A percentile compares a stretch with the other conserved stretches of the same genome.
phyloP scores from a whole-genome alignment of 1,284 basidiomycete genomes.

The Chalciporus sp. region DNA sequence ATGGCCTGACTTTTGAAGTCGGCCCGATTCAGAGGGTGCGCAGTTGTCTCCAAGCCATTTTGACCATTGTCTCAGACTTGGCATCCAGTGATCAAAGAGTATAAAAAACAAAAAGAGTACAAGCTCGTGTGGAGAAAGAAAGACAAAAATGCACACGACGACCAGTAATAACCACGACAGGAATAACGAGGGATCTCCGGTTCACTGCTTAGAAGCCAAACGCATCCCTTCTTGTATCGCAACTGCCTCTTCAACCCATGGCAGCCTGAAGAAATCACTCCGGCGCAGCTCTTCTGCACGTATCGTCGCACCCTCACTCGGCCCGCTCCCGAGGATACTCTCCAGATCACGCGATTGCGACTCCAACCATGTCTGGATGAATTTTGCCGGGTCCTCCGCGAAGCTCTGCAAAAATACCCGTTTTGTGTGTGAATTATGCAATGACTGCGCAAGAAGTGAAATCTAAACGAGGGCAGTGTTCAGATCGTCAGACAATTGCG shows the following conservation, averaged over 20 bases:
- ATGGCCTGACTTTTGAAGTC: conserved; percentile 11
- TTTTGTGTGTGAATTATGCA: conserved; percentile 86
- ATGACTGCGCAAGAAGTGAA: conserved; percentile 75
- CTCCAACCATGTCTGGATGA: conserved; percentile 89
- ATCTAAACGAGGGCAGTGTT: conserved; percentile 49
- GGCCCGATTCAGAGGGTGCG: conserved; percentile 8
- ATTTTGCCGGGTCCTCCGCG: conserved; percentile 76
- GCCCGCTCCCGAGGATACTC: conserved; percentile 85
- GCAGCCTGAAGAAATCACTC: conserved; percentile 87
- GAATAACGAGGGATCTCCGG: neutral
- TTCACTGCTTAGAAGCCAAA: conserved; percentile 43
- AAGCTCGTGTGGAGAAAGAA: neutral
- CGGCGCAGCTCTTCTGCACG: conserved; percentile 85
- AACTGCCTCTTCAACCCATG: conserved; percentile 83
- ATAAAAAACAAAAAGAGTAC: neutral
- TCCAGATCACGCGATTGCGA: conserved; percentile 92
- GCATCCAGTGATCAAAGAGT: neutral
- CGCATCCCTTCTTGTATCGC: conserved; percentile 59
- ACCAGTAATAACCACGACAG: conserved; percentile 2
- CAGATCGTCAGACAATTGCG: conserved; percentile 13
- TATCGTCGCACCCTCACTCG: conserved; percentile 77
- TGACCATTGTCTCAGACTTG: conserved; percentile 1
- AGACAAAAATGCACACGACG: neutral
- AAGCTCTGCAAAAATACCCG: conserved; percentile 87
- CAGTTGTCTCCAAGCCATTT: conserved; percentile 2